Conservation (phyloP, 1,284 basidiomycete species). For the Coniferiporia sulphurascens region DNA sequence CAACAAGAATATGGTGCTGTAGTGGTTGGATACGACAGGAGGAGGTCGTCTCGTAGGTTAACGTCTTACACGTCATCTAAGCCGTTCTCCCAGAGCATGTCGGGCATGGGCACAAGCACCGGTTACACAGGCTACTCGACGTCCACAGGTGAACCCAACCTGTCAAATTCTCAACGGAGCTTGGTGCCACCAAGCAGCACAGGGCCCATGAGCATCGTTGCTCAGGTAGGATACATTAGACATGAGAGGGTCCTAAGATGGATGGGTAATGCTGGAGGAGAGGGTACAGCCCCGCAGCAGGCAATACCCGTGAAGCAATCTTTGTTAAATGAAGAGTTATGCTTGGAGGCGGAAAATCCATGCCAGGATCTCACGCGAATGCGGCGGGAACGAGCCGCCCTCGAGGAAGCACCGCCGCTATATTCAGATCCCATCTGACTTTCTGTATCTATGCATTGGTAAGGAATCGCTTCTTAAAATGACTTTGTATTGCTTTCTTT, state of each 20-base stretch:
- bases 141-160: background rate
- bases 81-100: conserved; percentile 10
- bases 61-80: conserved; percentile 2
- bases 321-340: conserved; percentile 17
- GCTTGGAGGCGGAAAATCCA: conserved; percentile 23
- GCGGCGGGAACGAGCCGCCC: conserved; percentile 14
- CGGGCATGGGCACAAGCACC: background rate
- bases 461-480: no score
- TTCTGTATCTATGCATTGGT: background rate
- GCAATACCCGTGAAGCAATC: conserved; percentile 15
- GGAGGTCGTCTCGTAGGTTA: conserved; percentile 2
- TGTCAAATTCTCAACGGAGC: no score
- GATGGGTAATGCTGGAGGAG: background rate
- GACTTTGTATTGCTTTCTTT: no score
- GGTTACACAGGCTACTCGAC: background rate
- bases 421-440: conserved; percentile 1
- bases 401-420: conserved; percentile 3
- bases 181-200: no score
- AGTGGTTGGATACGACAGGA: background rate
- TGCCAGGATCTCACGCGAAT: conserved; percentile 25
- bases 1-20: background rate
- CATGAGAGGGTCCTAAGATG: background rate
- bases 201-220: no score
- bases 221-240: background rate
- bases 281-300: conserved; percentile 1